Evolutionary conservation across 306 rosid species (phyloP), one percentile per base, ranked within the genome.

Genomic region (Acacia melanoxylon): DNA sequence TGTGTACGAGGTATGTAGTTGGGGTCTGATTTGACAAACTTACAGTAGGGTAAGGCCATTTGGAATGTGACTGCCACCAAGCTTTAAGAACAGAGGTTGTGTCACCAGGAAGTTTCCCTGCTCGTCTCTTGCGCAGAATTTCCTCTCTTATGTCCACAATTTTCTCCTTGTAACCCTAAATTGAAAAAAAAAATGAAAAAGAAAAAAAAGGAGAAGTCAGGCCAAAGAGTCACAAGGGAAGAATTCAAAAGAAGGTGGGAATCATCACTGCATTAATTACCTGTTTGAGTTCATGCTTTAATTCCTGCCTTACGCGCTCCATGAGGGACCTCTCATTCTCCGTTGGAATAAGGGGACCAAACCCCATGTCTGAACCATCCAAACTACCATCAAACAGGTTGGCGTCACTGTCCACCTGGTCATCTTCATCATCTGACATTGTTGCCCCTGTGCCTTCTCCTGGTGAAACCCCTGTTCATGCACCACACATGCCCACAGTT

Each of bases 371-470:
- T 17, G 87, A 81, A 56, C 96, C 93, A 10, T 95, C 99, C 83
- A 93, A 85, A 61, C 88, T 83, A 12, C 90, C 98, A 82, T 95
- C 99, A 83, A 93, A 93, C 84, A 91, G 69, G 87, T 91, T 93
- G 68, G 85, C 89, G 83, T 93, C 98, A 40, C 98, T 91, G 42
- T 93, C 98, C 8, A 92, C 90, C 76, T 93, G 98, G 19, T 95
- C 97, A 13, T 95, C 99, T 8, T 95, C 99, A 2, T 93, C 98
- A 75, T 95, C 99, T 2, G 99, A 95, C 99, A 95, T 95, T 22
- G 99, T 95, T 78, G 98, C 99, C 48, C 99, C 98, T 0, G 99
- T 93, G 16, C 99, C 99, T 86, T 95, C 99, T 29, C 99, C 98
- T 0, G 98, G 97, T 13, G 99, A 93, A 75, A 95, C 92, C 75